Conservation (phyloP, 1,284 basidiomycete genomes). For the Cutaneotrichosporon cutaneum region DNA sequence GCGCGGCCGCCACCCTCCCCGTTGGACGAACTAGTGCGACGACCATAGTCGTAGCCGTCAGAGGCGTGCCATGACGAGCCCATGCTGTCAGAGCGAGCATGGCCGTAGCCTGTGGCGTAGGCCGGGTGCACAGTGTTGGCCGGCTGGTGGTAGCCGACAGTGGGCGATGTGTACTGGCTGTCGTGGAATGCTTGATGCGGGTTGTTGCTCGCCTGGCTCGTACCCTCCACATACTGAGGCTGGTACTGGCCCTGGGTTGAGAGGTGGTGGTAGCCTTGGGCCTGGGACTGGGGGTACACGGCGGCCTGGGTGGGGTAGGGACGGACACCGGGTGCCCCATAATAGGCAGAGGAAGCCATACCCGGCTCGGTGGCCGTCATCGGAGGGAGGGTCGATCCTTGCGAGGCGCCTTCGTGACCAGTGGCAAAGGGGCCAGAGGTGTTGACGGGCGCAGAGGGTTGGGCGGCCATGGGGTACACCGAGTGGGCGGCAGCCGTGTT, state of each 20-base stretch:
- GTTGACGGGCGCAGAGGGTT: slow-evolving; percentile 3
- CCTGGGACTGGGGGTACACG: slow-evolving; percentile 3
- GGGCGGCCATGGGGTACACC: slow-evolving; percentile 5
- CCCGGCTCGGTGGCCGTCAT: background rate
- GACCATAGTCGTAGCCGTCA: slow-evolving; percentile 1
- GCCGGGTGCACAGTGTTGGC: background rate
- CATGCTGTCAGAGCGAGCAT: slow-evolving; percentile 8
- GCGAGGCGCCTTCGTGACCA: background rate
- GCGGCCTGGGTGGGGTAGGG: background rate
- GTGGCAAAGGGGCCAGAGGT: background rate
- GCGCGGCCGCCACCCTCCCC: background rate
- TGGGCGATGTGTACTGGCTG: background rate
- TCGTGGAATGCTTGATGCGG: slow-evolving; percentile 1
- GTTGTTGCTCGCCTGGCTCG: slow-evolving; percentile 5
- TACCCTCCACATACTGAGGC: background rate
- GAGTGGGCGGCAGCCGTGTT: slow-evolving; percentile 6
- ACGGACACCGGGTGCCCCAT: background rate
- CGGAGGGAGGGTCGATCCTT: background rate
- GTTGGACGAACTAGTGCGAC: background rate
- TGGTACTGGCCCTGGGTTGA: slow-evolving; percentile 6
- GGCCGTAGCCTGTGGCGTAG: background rate
- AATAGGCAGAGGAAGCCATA: slow-evolving; percentile 2
- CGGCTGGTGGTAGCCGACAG: background rate
- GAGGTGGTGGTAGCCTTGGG: slow-evolving; percentile 1
- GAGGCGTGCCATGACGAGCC: slow-evolving; percentile 5